A percentile compares a stretch with the other conserved stretches of the same genome.
These are phyloP conservation scores for Candolleomyces aberdarensis DNA, from an alignment of 768 basidiomycete genomes.

Conservation along the genomic window DNA sequence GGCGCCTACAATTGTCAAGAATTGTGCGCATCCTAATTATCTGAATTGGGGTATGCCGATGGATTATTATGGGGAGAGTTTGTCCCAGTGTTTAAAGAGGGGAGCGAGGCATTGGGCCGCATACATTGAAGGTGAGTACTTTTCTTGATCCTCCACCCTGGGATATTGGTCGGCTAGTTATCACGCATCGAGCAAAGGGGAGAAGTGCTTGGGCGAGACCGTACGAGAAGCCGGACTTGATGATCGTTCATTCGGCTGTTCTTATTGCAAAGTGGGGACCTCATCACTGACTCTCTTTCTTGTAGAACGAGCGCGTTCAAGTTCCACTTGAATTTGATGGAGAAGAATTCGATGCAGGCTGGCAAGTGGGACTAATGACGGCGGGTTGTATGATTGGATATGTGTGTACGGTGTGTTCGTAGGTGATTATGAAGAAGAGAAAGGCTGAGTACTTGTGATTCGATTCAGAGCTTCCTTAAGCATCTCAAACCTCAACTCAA, in stretches of 20 bases:
- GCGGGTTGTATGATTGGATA: background rate
- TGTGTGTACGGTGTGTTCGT: no score
- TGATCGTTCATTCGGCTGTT: no score
- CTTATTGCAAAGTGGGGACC: no score
- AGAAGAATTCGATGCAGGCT: conserved; percentile 38
- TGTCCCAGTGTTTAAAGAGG: conserved; percentile 40
- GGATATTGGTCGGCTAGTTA: no score
- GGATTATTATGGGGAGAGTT: conserved; percentile 43
- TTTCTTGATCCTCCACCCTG: background rate
- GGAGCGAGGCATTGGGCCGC: conserved; percentile 47
- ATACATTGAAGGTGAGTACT: conserved; percentile 40
- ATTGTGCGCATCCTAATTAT: conserved; percentile 48
- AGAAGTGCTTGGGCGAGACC: no score
- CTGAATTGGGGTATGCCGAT: conserved; percentile 35
- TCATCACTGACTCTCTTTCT: background rate
- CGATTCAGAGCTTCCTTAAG: no score
- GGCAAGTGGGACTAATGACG: conserved; percentile 34
- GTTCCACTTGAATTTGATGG: conserved; percentile 32
- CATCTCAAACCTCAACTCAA: no score
- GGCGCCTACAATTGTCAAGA: conserved; percentile 43
- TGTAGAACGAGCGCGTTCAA: conserved; percentile 36
- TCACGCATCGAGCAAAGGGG: no score
- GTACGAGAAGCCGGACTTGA: background rate
- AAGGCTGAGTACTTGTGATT: no score
- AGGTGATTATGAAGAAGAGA: no score